Evolutionary conservation across 2,329 filamentous ascomycete species (phyloP), one percentile per base, ranked within the genome.

Genomic region (Hansfordia pulvinata): DNA sequence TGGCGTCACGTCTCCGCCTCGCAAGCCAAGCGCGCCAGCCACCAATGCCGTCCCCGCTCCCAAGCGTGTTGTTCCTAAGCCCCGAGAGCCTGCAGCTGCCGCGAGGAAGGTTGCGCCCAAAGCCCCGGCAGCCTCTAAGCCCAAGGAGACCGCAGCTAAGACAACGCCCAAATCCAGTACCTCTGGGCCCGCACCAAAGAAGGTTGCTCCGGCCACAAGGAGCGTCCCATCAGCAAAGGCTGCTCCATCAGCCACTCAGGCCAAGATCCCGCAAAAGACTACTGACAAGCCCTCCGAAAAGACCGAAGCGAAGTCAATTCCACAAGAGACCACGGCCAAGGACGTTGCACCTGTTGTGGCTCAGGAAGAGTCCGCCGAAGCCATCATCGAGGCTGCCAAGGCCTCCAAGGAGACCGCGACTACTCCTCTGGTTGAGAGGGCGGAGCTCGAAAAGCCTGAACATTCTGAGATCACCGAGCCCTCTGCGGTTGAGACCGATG

Each of bases 1-100:
- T 2, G 52, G 60, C 2, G 36, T 52, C 1, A 66, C 65, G 1
- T n/a, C n/a, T n/a, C 64, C 67, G 3, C 64, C 66, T 0, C 53
- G 56, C 30, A 65, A 55, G 35, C 34, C 36, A 15, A 34, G 3
- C 27, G 26, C 34, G 9, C 30, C 38, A 3, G 9, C 28, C 9
- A 24, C 31, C 10, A 25, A 33, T 6, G 19, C 32, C 10, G 41
- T n/a, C n/a, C n/a, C n/a, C n/a, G n/a, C n/a, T n/a, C n/a, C n/a
- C n/a, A n/a, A n/a, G n/a, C n/a, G n/a, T n/a, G n/a, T n/a, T n/a
- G n/a, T 17, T 14, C 23, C 14, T 17, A 24, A 17, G 13, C 23
- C 6, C 11, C 23, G 9, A 19, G 41, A 44, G 12, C 27, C 14
- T 2, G 41, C 44, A 20, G 35, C 27, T 8, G 38, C 27, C 12